Evolutionary conservation across 1,284 basidiomycete species (phyloP).

Genomic region (Gymnopus androsaceus): DNA sequence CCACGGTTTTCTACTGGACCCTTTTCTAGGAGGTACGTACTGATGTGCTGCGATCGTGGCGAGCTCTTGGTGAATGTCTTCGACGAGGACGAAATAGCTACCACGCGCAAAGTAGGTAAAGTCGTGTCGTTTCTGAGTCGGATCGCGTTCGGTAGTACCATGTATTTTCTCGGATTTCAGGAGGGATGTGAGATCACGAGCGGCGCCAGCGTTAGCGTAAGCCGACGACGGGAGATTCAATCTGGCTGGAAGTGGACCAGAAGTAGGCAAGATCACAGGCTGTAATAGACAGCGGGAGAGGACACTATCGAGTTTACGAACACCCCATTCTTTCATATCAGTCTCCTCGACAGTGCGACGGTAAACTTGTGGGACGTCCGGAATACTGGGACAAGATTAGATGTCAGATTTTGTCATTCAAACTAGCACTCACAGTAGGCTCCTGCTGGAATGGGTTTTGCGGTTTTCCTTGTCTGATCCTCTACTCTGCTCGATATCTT

Average conservation of each 20-base stretch:
- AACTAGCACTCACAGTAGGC: conserved; percentile 45
- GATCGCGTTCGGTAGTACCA: conserved; percentile 91
- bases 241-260: conserved; percentile 19
- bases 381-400: background rate
- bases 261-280: conserved; percentile 18
- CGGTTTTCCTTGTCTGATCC: conserved; percentile 68
- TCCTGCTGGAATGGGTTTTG: conserved; percentile 56
- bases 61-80: conserved; percentile 83
- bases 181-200: conserved; percentile 52
- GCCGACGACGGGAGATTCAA: background rate
- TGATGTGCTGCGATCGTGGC: conserved; percentile 72
- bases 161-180: conserved; percentile 87
- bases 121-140: conserved; percentile 83
- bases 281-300: conserved; percentile 59
- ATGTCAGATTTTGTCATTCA: background rate
- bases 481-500: conserved; percentile 35
- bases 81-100: conserved; percentile 84
- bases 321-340: conserved; percentile 89
- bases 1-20: conserved; percentile 61
- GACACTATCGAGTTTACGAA: conserved; percentile 75
- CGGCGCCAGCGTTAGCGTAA: conserved; percentile 11
- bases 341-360: conserved; percentile 77
- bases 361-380: conserved; percentile 39
- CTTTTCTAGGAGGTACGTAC: conserved; percentile 54
- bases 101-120: conserved; percentile 86